These are phyloP conservation scores for Eucalyptus polyanthemos DNA, from an alignment of 345 rosid genomes.

Conservation along the genomic window DNA sequence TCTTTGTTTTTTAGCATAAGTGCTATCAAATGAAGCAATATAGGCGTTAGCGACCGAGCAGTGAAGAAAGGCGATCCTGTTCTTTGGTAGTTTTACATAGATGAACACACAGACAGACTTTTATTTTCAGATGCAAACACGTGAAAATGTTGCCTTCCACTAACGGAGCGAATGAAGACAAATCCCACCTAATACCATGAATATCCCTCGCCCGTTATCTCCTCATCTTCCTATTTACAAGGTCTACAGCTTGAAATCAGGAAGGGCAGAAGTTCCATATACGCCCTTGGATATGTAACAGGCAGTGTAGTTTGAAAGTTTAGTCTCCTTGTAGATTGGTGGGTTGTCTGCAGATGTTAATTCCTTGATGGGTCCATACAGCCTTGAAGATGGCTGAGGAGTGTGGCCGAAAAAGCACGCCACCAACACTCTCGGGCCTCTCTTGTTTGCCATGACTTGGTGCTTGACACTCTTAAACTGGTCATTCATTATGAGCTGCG, in stretches of 20 bases:
- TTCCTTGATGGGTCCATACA: too few species aligned
- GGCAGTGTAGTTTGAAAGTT: background rate
- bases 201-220: background rate
- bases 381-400: too few species aligned
- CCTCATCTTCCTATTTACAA: too few species aligned
- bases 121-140: too few species aligned
- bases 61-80: background rate
- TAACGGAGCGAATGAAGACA: background rate
- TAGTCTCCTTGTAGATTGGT: background rate
- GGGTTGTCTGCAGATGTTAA: background rate
- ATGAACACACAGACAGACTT: background rate
- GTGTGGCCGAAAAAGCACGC: too few species aligned
- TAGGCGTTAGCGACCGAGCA: rapidly evolving
- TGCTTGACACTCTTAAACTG: too few species aligned
- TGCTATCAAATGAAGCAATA: background rate
- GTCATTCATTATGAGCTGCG: too few species aligned
- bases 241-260: background rate
- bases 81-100: background rate
- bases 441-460: too few species aligned
- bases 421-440: too few species aligned
- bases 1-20: too few species aligned
- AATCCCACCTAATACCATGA: background rate
- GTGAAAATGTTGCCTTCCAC: background rate
- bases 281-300: background rate
- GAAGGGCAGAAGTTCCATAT: background rate